Conservation (phyloP, 495 filamentous ascomycete genomes). For the Podospora tetraspora region DNA sequence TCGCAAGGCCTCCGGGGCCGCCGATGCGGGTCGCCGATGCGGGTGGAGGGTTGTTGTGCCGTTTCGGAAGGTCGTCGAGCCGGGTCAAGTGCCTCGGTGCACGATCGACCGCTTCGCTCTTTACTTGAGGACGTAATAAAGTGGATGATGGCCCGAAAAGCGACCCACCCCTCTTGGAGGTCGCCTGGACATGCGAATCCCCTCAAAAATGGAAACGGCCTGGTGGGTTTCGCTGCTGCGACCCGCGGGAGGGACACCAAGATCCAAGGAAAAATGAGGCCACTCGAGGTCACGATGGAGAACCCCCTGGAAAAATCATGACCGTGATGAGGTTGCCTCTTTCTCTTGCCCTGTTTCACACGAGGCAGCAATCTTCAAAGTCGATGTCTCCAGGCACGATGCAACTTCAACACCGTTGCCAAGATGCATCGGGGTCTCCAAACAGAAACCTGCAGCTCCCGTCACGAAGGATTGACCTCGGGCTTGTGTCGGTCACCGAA, state of each 20-base stretch:
- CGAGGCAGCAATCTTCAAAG: neutral
- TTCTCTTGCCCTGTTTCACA: neutral
- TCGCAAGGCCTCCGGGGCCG: neutral
- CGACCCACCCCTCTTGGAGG: neutral
- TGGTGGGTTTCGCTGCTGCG: neutral
- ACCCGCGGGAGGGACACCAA: neutral
- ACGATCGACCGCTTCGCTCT: neutral
- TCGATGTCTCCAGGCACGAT: neutral
- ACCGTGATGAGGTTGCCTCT: neutral
- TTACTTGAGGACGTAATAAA: neutral
- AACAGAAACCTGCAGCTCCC: neutral
- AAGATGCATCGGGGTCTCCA: neutral
- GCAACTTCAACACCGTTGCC: neutral
- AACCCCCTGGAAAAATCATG: neutral
- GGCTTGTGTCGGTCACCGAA: neutral
- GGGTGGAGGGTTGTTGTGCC: neutral
- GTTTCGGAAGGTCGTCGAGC: neutral
- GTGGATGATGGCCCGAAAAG: neutral
- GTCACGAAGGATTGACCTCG: neutral
- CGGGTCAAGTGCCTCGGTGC: neutral
- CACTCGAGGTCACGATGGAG: neutral
- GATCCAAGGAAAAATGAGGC: neutral
- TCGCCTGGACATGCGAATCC: neutral
- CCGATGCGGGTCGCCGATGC: neutral
- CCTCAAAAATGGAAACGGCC: neutral